phyloP scores from a whole-genome alignment of 768 basidiomycete species.

The Rhizopogon roseolus region DNA sequence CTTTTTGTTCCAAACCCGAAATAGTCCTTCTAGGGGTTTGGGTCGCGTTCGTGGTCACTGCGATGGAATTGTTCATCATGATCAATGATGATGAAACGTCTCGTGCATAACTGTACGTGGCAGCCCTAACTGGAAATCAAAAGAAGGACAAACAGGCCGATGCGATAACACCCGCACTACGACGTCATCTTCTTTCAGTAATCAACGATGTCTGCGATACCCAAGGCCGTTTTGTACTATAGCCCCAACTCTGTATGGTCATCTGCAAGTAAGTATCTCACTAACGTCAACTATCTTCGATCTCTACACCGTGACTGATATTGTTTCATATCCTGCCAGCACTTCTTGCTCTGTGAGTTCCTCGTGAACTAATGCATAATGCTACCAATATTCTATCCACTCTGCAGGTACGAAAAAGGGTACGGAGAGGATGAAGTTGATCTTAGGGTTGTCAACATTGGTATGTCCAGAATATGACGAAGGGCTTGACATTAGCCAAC shows the following conservation, averaged over 20 bases:
- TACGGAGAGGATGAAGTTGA: conserved; percentile 76
- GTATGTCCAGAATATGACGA: conserved; percentile 27
- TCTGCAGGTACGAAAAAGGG: conserved; percentile 67
- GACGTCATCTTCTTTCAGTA: neutral
- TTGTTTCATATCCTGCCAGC: conserved; percentile 26
- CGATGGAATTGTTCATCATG: neutral
- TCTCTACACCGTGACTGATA: neutral
- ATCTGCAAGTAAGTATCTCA: conserved; percentile 45
- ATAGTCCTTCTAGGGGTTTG: neutral
- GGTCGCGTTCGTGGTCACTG: neutral
- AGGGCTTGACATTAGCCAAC: neutral
- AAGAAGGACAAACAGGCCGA: conserved; percentile 2
- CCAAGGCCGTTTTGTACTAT: conserved; percentile 83
- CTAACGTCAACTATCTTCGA: neutral
- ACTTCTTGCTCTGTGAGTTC: conserved; percentile 51
- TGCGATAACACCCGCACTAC: neutral
- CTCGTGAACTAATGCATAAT: neutral
- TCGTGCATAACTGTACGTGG: neutral
- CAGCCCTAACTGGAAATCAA: conserved; percentile 2
- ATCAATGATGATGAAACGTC: neutral
- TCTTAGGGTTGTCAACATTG: conserved; percentile 60
- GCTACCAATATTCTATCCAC: conserved; percentile 3
- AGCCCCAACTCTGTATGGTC: conserved; percentile 59
- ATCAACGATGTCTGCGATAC: conserved; percentile 27
- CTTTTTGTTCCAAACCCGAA: too few relatives aligned